phyloP scores from a whole-genome alignment of 106 monocot species.

The Hemerocallis citrina region DNA sequence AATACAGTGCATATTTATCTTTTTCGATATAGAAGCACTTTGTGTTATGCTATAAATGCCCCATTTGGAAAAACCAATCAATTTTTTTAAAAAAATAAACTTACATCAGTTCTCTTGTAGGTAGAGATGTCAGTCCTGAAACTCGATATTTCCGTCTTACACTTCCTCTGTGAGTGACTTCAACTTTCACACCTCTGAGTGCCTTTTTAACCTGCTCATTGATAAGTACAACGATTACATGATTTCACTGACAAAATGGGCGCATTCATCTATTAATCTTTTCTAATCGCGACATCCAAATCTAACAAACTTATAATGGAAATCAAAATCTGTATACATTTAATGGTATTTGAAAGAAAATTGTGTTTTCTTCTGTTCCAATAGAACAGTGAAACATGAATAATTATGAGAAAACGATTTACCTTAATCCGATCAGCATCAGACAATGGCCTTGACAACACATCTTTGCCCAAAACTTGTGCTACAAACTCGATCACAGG shows the following conservation, averaged over 20 bases:
- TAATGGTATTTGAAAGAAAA: too few species aligned
- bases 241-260: neutral
- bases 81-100: too few species aligned
- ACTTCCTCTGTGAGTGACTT: constrained; percentile 82
- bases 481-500: constrained; percentile 85
- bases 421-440: constrained; percentile 93
- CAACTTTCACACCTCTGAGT: constrained; percentile 89
- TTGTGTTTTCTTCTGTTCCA: too few species aligned
- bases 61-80: too few species aligned
- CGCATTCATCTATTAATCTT: neutral
- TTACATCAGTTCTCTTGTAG: constrained; percentile 82
- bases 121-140: constrained; percentile 70
- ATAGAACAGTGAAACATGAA: too few species aligned
- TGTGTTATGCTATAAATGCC: too few species aligned
- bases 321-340: too few species aligned
- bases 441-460: constrained; percentile 59
- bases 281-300: too few species aligned
- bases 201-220: constrained; percentile 69
- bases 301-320: too few species aligned
- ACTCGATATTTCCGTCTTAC: constrained; percentile 82
- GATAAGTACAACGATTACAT: neutral
- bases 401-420: too few species aligned
- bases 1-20: too few species aligned
- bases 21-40: too few species aligned
- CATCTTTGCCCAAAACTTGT: constrained; percentile 70